Conservation (phyloP, 257 asterid genomes). For the Eustoma russellianum region DNA sequence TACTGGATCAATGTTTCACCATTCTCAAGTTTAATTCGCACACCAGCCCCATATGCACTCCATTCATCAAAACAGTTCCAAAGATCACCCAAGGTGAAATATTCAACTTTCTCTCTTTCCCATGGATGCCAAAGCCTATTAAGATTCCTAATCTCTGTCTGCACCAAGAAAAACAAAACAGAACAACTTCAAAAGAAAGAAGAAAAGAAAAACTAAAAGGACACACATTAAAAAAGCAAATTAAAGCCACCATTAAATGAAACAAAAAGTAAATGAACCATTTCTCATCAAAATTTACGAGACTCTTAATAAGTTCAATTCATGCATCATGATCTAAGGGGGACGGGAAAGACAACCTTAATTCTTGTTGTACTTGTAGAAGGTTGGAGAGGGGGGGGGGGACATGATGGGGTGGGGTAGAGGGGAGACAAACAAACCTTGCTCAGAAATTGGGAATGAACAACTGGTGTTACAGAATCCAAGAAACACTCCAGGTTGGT, state of each 20-base stretch:
- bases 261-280: background rate
- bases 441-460: conserved; percentile 12
- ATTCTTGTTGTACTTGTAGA: background rate
- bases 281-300: no score
- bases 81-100: conserved; percentile 16
- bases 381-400: background rate
- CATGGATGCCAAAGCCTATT: conserved; percentile 7
- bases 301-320: background rate
- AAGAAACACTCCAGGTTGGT: conserved; percentile 18
- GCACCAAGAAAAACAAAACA: no score
- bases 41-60: conserved; percentile 29
- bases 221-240: background rate
- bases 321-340: no score
- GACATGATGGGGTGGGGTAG: background rate
- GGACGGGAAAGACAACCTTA: no score
- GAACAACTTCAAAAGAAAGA: no score
- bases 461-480: conserved; percentile 15
- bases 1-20: conserved; percentile 13
- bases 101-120: conserved; percentile 5
- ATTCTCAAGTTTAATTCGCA: conserved; percentile 8
- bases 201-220: background rate
- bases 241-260: background rate
- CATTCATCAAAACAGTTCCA: conserved; percentile 24
- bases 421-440: conserved; percentile 5
- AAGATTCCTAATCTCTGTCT: conserved; percentile 10